Percentiles rank a stretch among this genome's conserved stretches.
Conservation (phyloP, 2,329 filamentous ascomycete species). For the Fusarium subglutinans region DNA sequence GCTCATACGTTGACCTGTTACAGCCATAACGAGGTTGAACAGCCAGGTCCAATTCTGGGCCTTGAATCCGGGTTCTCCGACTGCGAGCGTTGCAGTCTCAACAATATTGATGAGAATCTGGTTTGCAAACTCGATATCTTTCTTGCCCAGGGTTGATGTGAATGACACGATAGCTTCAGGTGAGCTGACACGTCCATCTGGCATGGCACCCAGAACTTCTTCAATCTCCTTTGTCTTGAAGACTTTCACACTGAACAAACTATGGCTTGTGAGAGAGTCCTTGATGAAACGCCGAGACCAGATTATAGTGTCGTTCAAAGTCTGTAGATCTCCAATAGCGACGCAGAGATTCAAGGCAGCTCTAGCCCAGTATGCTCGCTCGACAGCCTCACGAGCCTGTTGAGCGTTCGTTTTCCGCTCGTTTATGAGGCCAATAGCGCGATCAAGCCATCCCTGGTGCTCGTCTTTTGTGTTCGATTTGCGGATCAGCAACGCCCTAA, state of each 20-base stretch:
- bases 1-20: constrained; percentile 5
- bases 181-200: neutral
- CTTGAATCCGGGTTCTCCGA: constrained; percentile 24
- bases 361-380: constrained; percentile 41
- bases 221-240: constrained; percentile 31
- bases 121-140: constrained; percentile 18
- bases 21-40: constrained; percentile 2
- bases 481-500: constrained; percentile 21
- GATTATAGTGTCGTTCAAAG: constrained; percentile 33
- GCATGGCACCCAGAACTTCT: constrained; percentile 29
- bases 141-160: neutral
- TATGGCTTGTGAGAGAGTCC: constrained; percentile 25
- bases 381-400: constrained; percentile 31
- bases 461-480: constrained; percentile 3
- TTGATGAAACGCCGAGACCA: constrained; percentile 47
- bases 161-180: neutral
- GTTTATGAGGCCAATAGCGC: constrained; percentile 15
- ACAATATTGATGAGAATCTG: constrained; percentile 23
- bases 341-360: constrained; percentile 43
- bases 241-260: constrained; percentile 20
- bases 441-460: constrained; percentile 22
- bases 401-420: constrained; percentile 39
- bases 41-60: constrained; percentile 3
- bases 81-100: constrained; percentile 20
- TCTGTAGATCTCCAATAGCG: constrained; percentile 37